A percentile compares a stretch with the other conserved stretches of the same genome.
Conservation (phyloP, 1,284 basidiomycete genomes). For the Cryptococcus wingfieldii region DNA sequence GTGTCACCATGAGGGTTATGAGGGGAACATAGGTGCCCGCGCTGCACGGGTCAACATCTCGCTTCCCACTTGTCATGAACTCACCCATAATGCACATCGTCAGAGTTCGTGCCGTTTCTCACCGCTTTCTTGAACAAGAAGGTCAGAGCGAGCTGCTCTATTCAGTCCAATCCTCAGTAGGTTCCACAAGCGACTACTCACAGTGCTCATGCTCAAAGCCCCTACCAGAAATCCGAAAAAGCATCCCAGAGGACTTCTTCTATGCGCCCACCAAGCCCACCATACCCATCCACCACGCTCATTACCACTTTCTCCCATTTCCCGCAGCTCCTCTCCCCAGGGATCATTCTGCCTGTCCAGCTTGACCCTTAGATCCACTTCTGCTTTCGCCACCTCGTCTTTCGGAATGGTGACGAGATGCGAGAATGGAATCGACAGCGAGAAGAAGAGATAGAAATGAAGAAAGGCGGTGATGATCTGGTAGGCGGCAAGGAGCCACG, state of each 20-base stretch:
- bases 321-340: constrained; percentile 17
- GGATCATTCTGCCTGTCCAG: constrained; percentile 14
- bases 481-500: constrained; percentile 27
- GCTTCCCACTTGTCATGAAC: neutral
- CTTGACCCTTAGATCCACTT: constrained; percentile 30
- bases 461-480: constrained; percentile 19
- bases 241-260: constrained; percentile 22
- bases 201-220: constrained; percentile 12
- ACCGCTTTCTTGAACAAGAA: constrained; percentile 19
- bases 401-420: constrained; percentile 10
- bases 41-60: constrained; percentile 1
- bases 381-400: constrained; percentile 5
- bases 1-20: constrained; percentile 6
- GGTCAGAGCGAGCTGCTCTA: constrained; percentile 12
- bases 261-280: constrained; percentile 41
- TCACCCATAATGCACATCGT: constrained; percentile 19
- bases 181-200: constrained; percentile 5
- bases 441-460: constrained; percentile 33
- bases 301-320: no score
- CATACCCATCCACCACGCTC: constrained; percentile 27
- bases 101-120: constrained; percentile 5
- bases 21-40: constrained; percentile 15
- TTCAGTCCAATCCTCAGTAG: no score
- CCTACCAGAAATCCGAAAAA: constrained; percentile 13
- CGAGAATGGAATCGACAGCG: constrained; percentile 26